These are phyloP conservation scores for Oryza meyeriana DNA, from an alignment of 176 grass and related monocot genomes.

Conservation along the genomic window DNA sequence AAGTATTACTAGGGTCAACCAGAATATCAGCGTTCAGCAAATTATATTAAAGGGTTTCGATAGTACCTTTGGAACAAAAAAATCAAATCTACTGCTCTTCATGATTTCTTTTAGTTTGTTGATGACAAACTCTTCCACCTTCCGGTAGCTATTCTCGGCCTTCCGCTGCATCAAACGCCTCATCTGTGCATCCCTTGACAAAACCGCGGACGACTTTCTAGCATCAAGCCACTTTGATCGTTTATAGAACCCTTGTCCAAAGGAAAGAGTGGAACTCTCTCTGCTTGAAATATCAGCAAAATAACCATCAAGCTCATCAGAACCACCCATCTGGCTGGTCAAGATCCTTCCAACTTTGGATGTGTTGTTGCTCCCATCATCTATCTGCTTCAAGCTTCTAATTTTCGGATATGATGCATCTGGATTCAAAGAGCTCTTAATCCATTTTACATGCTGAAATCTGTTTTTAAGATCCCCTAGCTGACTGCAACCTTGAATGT, in stretches of 20 bases:
- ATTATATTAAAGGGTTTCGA: background rate
- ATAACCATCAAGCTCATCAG: slow-evolving; percentile 66
- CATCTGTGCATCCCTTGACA: slow-evolving; percentile 97
- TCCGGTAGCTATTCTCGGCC: slow-evolving; percentile 75
- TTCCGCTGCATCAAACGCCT: slow-evolving; percentile 91
- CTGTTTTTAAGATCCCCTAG: slow-evolving; percentile 71
- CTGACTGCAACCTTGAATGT: slow-evolving; percentile 86
- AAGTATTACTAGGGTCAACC: background rate
- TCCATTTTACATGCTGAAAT: slow-evolving; percentile 87
- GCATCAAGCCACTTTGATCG: slow-evolving; percentile 91
- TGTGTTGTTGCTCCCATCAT: slow-evolving; percentile 52
- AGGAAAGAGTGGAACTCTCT: slow-evolving; percentile 57
- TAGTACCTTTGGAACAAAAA: slow-evolving; percentile 80
- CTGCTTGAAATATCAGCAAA: slow-evolving; percentile 56
- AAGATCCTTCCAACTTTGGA: slow-evolving; percentile 56
- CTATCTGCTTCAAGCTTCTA: slow-evolving; percentile 66
- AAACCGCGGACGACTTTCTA: slow-evolving; percentile 84
- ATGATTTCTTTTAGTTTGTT: slow-evolving; percentile 86
- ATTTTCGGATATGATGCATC: slow-evolving; percentile 67
- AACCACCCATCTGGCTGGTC: slow-evolving; percentile 55
- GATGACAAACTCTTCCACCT: slow-evolving; percentile 77
- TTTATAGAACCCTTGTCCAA: slow-evolving; percentile 95
- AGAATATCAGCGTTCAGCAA: background rate
- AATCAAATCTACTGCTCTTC: slow-evolving; percentile 79
- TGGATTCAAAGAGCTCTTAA: slow-evolving; percentile 45